Evolutionary conservation across 352 stramenopile species (phyloP).

Genomic region (Globisporangium cylindrosporum): DNA sequence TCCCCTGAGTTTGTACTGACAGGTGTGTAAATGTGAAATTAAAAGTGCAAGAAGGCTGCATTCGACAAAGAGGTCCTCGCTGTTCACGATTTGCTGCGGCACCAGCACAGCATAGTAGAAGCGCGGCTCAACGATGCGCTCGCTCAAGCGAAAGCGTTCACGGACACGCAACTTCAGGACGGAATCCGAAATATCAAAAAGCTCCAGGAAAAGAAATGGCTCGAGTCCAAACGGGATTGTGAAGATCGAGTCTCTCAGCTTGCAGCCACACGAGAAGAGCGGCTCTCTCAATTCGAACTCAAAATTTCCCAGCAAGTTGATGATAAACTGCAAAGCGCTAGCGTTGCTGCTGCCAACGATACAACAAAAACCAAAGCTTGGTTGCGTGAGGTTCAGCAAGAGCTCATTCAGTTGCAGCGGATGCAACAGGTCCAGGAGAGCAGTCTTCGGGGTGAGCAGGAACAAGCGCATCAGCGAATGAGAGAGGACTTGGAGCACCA

Average conservation of each 20-base stretch:
- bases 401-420: not conserved
- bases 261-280: not conserved
- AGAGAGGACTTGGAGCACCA: slow-evolving; percentile 14
- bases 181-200: not conserved
- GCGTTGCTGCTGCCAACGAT: not conserved
- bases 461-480: not conserved
- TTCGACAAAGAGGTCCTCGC: slow-evolving; percentile 47
- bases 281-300: not conserved
- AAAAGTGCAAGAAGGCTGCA: slow-evolving; percentile 40
- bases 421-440: not conserved
- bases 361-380: not conserved
- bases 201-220: not conserved
- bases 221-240: not conserved
- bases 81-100: slow-evolving; percentile 32
- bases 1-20: not conserved
- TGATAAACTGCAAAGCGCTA: not conserved
- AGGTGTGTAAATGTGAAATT: not conserved
- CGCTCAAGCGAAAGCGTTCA: not conserved
- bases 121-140: not conserved
- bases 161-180: slow-evolving; percentile 1
- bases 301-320: slow-evolving; percentile 1
- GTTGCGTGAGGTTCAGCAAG: not conserved
- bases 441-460: not conserved
- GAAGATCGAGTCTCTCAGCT: slow-evolving; percentile 1
- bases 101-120: slow-evolving; percentile 19